phyloP scores from a whole-genome alignment of 352 stramenopile species.

The Phytophthora parvispora region DNA sequence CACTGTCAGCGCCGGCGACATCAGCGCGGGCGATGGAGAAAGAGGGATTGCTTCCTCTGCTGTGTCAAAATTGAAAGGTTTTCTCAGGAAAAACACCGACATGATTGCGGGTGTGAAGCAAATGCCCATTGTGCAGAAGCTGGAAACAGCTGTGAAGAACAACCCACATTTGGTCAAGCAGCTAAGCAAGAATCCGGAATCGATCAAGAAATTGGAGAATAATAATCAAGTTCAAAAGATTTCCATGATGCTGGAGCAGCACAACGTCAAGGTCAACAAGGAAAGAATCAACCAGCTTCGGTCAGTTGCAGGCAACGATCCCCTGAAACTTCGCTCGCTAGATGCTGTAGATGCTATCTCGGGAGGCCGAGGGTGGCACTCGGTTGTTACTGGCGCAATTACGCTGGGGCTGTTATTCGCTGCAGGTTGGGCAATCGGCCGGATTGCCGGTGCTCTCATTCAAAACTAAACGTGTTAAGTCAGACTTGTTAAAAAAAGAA shows the following conservation, averaged over 20 bases:
- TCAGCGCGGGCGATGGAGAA: no score
- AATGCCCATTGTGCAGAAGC: background rate
- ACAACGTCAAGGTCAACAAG: background rate
- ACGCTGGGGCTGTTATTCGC: no score
- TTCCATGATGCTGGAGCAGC: background rate
- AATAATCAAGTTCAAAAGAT: no score
- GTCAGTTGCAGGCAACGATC: background rate
- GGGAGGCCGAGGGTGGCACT: no score
- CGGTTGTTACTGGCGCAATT: no score
- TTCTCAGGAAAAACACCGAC: background rate
- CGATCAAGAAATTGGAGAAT: background rate
- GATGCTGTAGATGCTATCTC: background rate
- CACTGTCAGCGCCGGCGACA: no score
- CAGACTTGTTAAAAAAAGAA: no score
- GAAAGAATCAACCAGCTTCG: background rate
- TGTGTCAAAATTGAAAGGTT: no score
- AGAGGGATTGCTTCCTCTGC: no score
- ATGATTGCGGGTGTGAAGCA: background rate
- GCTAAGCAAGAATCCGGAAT: background rate
- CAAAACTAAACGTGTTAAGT: no score
- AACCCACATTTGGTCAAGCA: background rate
- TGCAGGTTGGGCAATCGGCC: no score
- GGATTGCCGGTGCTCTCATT: no score
- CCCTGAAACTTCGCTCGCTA: background rate
- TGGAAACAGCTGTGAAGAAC: background rate